Evolutionary conservation across 2,329 filamentous ascomycete species (phyloP).

Genomic region (Magnaporthales sp.): DNA sequence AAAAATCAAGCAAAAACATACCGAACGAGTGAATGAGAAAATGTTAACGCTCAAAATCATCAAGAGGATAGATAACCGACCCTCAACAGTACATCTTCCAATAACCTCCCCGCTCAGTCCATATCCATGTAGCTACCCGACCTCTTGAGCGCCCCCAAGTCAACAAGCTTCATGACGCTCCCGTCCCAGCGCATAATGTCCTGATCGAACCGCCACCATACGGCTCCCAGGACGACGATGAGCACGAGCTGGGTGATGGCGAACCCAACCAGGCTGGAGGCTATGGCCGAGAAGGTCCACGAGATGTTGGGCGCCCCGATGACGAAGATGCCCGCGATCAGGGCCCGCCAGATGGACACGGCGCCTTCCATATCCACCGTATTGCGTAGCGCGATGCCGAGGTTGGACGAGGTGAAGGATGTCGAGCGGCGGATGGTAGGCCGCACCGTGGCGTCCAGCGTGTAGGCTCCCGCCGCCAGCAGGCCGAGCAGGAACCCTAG

Average conservation of each 20-base stretch:
- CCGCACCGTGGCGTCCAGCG: slow-evolving; percentile 29
- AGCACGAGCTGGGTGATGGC: slow-evolving; percentile 31
- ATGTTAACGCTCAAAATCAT: background rate
- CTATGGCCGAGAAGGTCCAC: slow-evolving; percentile 25
- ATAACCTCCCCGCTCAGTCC: slow-evolving; percentile 16
- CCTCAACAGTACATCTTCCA: too few species aligned
- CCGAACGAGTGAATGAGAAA: background rate
- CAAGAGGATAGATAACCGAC: background rate
- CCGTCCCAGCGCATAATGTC: slow-evolving; percentile 34
- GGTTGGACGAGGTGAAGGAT: slow-evolving; percentile 37
- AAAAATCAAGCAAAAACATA: background rate
- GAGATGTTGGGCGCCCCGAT: slow-evolving; percentile 31
- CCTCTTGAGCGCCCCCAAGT: slow-evolving; percentile 32
- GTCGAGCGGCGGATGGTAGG: slow-evolving; percentile 38
- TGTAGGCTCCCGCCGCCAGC: slow-evolving; percentile 31
- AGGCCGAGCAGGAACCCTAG: slow-evolving; percentile 37
- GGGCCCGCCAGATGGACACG: slow-evolving; percentile 28
- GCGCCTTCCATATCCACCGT: slow-evolving; percentile 39
- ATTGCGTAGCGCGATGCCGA: slow-evolving; percentile 34
- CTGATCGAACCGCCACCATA: slow-evolving; percentile 35
- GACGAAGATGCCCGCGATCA: slow-evolving; percentile 33
- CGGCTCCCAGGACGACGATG: slow-evolving; percentile 19
- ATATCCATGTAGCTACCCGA: slow-evolving; percentile 37
- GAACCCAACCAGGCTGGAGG: slow-evolving; percentile 29
- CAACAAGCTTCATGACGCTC: slow-evolving; percentile 35